A percentile compares a stretch with the other conserved stretches of the same genome.
Evolutionary conservation across 257 asterid species (phyloP).

Genomic region (Solanum gandarillasii): DNA sequence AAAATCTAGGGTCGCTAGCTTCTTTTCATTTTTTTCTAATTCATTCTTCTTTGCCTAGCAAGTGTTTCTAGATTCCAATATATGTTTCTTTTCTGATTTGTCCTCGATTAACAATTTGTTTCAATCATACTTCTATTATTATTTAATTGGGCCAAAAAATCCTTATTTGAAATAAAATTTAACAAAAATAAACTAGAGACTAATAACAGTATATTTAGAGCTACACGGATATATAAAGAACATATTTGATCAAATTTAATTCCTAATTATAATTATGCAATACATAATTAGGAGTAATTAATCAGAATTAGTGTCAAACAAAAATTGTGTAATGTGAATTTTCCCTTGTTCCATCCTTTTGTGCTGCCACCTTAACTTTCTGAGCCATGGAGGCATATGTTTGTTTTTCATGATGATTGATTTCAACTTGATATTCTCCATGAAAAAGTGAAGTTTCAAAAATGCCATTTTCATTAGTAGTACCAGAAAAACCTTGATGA

Average conservation of each 20-base stretch:
- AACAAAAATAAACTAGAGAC: not conserved
- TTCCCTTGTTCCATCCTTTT: not conserved
- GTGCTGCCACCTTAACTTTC: not conserved
- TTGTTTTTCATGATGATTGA: not conserved
- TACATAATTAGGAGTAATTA: not conserved
- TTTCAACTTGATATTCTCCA: constrained; percentile 25
- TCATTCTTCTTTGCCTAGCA: not conserved
- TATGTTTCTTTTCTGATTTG: not conserved
- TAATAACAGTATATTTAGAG: not conserved
- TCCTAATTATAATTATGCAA: not conserved
- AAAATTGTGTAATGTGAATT: not conserved
- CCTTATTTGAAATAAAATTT: not conserved
- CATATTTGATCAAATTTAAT: not conserved
- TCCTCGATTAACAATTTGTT: not conserved
- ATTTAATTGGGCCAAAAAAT: not conserved
- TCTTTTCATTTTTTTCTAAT: not conserved
- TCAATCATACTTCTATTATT: not conserved
- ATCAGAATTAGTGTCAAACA: not conserved
- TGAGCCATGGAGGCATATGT: not conserved
- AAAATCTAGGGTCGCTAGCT: not conserved
- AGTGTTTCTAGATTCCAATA: not conserved
- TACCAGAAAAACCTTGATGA: constrained; percentile 3
- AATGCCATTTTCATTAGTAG: constrained; percentile 25
- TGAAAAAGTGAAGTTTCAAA: constrained; percentile 29
- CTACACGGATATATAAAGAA: no score